Percentiles rank a stretch among this genome's conserved stretches.
phyloP scores from a whole-genome alignment of 495 filamentous ascomycete species.

The Chaetomium fimeti region DNA sequence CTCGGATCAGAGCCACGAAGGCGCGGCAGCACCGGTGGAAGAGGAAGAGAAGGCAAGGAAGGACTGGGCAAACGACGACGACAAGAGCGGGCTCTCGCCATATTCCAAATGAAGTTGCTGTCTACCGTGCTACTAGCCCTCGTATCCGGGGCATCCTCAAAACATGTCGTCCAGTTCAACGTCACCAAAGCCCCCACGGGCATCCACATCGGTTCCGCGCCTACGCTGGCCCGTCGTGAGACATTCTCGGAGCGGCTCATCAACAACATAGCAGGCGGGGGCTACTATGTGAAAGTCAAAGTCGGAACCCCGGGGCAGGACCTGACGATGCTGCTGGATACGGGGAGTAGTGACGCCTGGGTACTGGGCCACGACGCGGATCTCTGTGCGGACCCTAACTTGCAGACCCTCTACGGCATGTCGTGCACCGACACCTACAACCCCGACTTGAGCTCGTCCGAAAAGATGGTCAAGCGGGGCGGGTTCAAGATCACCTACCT shows the following conservation, averaged over 20 bases:
- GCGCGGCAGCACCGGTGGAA: not conserved
- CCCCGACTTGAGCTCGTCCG: constrained; percentile 65
- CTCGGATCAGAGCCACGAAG: not conserved
- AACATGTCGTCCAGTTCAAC: constrained; percentile 35
- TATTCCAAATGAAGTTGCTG: constrained; percentile 24
- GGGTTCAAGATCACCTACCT: constrained; percentile 81
- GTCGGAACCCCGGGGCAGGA: constrained; percentile 70
- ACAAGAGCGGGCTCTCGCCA: constrained; percentile 2
- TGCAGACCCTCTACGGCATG: constrained; percentile 40
- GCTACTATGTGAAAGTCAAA: constrained; percentile 65
- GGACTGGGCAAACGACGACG: not conserved
- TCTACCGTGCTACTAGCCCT: constrained; percentile 25
- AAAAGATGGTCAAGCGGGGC: constrained; percentile 58
- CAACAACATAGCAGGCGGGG: constrained; percentile 51
- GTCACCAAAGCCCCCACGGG: constrained; percentile 30
- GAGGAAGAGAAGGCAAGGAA: not conserved
- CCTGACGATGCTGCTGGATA: constrained; percentile 60
- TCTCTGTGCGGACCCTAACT: constrained; percentile 38
- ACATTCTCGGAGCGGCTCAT: constrained; percentile 41
- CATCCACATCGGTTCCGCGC: constrained; percentile 22
- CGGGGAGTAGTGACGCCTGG: constrained; percentile 89
- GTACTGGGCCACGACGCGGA: constrained; percentile 46
- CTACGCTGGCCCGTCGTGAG: constrained; percentile 23
- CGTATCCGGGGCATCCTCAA: constrained; percentile 24
- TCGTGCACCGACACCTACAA: constrained; percentile 43